Conservation (phyloP, 1,139 yeast species). For the Yamadazyma kanchanaburiensis region DNA sequence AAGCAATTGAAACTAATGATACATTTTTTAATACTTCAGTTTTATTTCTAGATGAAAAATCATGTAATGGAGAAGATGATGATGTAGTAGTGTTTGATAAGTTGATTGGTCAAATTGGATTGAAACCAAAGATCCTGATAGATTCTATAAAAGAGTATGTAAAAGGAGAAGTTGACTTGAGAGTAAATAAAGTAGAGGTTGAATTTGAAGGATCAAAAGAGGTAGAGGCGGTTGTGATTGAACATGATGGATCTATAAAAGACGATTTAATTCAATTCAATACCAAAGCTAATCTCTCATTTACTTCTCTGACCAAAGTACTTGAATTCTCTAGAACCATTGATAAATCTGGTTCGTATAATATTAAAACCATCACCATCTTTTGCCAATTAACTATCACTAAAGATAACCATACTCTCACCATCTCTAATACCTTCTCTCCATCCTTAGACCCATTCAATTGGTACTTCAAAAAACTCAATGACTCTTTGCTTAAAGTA, state of each 20-base stretch:
- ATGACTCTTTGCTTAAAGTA: slow-evolving; percentile 4
- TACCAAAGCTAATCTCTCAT: slow-evolving; percentile 1
- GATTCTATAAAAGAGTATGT: slow-evolving; percentile 1
- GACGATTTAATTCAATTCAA: too few species aligned
- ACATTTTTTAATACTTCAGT: slow-evolving; percentile 7
- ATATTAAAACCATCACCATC: slow-evolving; percentile 17
- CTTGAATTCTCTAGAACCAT: slow-evolving; percentile 23
- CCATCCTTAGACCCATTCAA: slow-evolving; percentile 1
- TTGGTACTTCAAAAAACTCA: slow-evolving; percentile 7
- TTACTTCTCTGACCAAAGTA: slow-evolving; percentile 9
- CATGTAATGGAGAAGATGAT: slow-evolving; percentile 5
- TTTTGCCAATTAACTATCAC: slow-evolving; percentile 6
- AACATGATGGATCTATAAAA: too few species aligned
- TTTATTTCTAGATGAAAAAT: slow-evolving; percentile 8
- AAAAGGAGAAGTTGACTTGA: slow-evolving; percentile 1
- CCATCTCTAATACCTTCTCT: slow-evolving; percentile 1
- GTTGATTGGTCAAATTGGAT: slow-evolving; percentile 8
- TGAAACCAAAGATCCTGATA: slow-evolving; percentile 5
- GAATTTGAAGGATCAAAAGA: too few species aligned
- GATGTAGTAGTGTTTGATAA: slow-evolving; percentile 10
- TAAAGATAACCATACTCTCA: slow-evolving; percentile 1
- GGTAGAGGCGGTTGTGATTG: too few species aligned
- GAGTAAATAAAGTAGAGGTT: not conserved
- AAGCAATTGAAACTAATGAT: not conserved
- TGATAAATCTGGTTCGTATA: slow-evolving; percentile 21